These are phyloP conservation scores for Malassezia brasiliensis DNA, from an alignment of 1,284 basidiomycete species.

Conservation along the genomic window DNA sequence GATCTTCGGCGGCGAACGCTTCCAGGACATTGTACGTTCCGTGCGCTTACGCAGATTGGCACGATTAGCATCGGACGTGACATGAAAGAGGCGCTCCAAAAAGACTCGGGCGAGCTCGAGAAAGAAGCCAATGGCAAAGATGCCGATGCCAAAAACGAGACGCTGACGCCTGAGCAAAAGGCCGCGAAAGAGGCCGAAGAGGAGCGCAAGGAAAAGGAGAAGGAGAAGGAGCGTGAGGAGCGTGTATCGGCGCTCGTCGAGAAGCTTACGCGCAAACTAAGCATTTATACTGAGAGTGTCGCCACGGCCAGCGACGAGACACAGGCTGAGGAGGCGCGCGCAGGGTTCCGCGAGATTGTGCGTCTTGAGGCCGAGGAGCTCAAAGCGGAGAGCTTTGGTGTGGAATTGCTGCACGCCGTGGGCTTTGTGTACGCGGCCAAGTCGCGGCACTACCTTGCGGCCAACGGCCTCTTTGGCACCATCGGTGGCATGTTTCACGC, in stretches of 20 bases:
- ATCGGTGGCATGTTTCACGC: slow-evolving; percentile 34
- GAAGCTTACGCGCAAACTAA: slow-evolving; percentile 74
- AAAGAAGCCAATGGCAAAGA: slow-evolving; percentile 22
- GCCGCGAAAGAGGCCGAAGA: slow-evolving; percentile 66
- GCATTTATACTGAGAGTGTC: slow-evolving; percentile 84
- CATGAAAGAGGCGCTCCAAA: slow-evolving; percentile 95
- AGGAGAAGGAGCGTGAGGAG: slow-evolving; percentile 67
- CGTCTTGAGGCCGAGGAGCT: slow-evolving; percentile 46
- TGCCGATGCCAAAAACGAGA: slow-evolving; percentile 24
- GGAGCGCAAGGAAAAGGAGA: slow-evolving; percentile 59
- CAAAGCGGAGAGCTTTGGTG: slow-evolving; percentile 80
- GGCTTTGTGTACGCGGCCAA: slow-evolving; percentile 70
- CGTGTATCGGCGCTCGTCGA: slow-evolving; percentile 72
- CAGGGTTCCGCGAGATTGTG: slow-evolving; percentile 39
- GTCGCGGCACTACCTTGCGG: slow-evolving; percentile 41
- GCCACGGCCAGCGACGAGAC: slow-evolving; percentile 60
- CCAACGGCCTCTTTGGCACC: slow-evolving; percentile 31
- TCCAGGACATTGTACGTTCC: slow-evolving; percentile 57
- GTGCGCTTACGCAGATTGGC: slow-evolving; percentile 53
- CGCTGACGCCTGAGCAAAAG: slow-evolving; percentile 70
- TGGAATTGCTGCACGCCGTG: slow-evolving; percentile 80
- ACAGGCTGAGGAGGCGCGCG: slow-evolving; percentile 53
- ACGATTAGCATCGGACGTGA: slow-evolving; percentile 75
- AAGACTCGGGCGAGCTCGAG: slow-evolving; percentile 62
- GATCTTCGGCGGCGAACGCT: slow-evolving; percentile 60